phyloP scores from a whole-genome alignment of 2,329 filamentous ascomycete genomes.

The Parafenestella ontariensis region DNA sequence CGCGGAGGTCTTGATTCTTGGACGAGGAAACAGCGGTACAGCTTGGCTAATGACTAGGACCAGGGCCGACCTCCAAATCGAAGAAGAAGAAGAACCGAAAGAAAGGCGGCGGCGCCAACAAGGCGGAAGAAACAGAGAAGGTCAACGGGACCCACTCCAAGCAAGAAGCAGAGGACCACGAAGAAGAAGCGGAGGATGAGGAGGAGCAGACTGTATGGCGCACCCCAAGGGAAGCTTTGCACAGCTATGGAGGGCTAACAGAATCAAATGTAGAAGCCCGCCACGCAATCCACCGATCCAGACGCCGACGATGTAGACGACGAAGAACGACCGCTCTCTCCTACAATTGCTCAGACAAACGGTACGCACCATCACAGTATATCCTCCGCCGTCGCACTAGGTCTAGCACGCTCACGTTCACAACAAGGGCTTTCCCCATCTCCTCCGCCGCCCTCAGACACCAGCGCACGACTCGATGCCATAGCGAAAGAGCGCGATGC shows the following conservation, averaged over 20 bases:
- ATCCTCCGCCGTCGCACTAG: conserved; percentile 47
- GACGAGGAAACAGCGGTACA: not conserved
- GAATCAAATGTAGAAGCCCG: conserved; percentile 25
- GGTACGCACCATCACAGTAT: conserved; percentile 45
- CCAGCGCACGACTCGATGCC: conserved; percentile 69
- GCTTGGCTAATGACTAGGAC: conserved; percentile 22
- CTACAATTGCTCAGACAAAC: conserved; percentile 37
- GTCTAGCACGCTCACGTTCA: conserved; percentile 45
- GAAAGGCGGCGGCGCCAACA: conserved; percentile 36
- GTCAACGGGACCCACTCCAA: conserved; percentile 34
- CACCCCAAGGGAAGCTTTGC: not conserved
- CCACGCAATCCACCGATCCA: conserved; percentile 29
- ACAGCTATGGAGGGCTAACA: conserved; percentile 12
- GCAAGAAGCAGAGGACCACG: conserved; percentile 34
- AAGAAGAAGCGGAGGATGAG: conserved; percentile 39
- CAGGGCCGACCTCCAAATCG: conserved; percentile 44
- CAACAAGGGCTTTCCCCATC: conserved; percentile 44
- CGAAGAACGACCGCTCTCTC: conserved; percentile 40
- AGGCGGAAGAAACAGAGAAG: conserved; percentile 35
- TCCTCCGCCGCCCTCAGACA: conserved; percentile 50
- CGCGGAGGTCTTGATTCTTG: conserved; percentile 1
- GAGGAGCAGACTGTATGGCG: conserved; percentile 45
- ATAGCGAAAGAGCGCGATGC: conserved; percentile 83
- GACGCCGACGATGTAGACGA: conserved; percentile 47
- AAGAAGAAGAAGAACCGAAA: conserved; percentile 53